Base-by-base conservation (phyloP, 208 protist species). In the Blechomonas ayalai region DNA sequence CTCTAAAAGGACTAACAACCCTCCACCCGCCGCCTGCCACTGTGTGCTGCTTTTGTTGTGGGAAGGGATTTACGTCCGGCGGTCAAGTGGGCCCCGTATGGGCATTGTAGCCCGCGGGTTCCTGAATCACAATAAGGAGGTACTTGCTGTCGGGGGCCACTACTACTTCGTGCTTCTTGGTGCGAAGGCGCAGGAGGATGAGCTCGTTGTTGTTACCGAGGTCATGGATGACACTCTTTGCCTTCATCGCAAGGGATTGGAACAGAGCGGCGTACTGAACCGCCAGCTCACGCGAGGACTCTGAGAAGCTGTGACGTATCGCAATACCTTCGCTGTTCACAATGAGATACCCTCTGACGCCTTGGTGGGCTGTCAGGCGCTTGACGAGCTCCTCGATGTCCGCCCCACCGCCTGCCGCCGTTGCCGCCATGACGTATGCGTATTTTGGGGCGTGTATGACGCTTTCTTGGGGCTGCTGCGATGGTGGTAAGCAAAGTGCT, bases 371-470 rank as follows among this genome's bases (percentile, higher is more conserved):
- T 12, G 82, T 93, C 45, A 98, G 93, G 42, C 94, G 80, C 85
- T 97, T 96, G 16, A 98, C 67, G 10, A 97, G 90, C 75, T 98
- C 95, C 72, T 98, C 96, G 56, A 98, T 96, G 52, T 98, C 83
- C 25, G 70, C 58, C 41, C 69, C 70, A 12, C 56, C 56, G 2
- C 51, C 59, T 45, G 71, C 73, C 25, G 57, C 52, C 7, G 66
- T 53, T 4, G 82, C 75, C 82, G n/a, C n/a, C n/a, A n/a, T n/a
- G n/a, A 91, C n/a, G n/a, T n/a, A n/a, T n/a, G n/a, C n/a, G n/a
- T n/a, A n/a, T n/a, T n/a, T n/a, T n/a, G n/a, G n/a, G n/a, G n/a
- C n/a, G n/a, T n/a, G n/a, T n/a, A n/a, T n/a, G n/a, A n/a, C n/a
- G n/a, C n/a, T n/a, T n/a, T n/a, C n/a, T n/a, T n/a, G n/a, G n/a